phyloP scores from a whole-genome alignment of 1,139 yeast genomes.

The Diutina siamensis region DNA sequence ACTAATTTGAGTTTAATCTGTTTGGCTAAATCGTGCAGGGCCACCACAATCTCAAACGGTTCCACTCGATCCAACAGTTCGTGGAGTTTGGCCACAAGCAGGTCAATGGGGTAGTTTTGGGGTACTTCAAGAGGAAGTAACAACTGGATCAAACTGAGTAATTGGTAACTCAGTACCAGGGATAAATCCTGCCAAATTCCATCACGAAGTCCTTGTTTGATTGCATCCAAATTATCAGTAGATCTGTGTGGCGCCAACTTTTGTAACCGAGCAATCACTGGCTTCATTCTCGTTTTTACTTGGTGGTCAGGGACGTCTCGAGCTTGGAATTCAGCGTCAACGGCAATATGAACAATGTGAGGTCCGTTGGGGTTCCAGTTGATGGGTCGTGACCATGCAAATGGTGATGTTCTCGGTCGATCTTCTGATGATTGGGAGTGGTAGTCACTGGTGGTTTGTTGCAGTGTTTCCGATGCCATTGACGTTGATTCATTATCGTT shows the following conservation, averaged over 20 bases:
- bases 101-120: neutral
- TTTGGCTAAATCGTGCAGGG: constrained; percentile 39
- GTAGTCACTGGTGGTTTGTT: neutral
- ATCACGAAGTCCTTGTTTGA: neutral
- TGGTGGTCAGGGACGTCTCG: neutral
- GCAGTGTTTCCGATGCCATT: neutral
- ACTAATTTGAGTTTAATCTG: constrained; percentile 53
- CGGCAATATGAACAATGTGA: neutral
- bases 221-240: neutral
- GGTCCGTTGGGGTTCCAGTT: neutral
- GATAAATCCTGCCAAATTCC: constrained; percentile 1
- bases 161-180: constrained; percentile 1
- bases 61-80: constrained; percentile 70
- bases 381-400: neutral
- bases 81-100: constrained; percentile 47
- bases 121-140: neutral
- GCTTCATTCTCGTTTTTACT: neutral
- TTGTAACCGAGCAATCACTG: neutral
- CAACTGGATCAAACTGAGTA: neutral
- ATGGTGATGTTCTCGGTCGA: neutral
- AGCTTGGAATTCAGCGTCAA: neutral
- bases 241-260: neutral
- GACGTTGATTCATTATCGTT: neutral
- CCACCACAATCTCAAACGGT: constrained; percentile 57
- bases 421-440: neutral